Base-by-base conservation (phyloP, 2,329 filamentous ascomycete genomes). In the Verticillium albo-atrum region DNA sequence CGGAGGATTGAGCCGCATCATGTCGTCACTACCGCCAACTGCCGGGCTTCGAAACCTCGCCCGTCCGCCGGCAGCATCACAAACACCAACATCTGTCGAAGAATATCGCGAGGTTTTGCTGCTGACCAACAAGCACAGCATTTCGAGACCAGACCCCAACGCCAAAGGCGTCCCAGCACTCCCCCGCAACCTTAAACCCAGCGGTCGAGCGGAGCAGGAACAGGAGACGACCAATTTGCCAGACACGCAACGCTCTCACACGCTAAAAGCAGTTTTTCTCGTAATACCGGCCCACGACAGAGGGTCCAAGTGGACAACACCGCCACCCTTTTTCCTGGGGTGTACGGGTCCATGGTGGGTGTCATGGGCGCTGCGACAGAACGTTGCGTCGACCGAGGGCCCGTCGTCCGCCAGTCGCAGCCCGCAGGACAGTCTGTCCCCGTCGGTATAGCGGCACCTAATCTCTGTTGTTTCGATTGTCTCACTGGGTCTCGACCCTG, bases 141-240 rank as follows among this genome's bases (percentile, higher is more conserved):
- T 23, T 47, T 23, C 42, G 20, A 23, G 42, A 20, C 6, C 42
- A 47, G 7, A 10, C n/a, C 30, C 30, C 30, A 32, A 32, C 9
- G 30, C 30, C 30, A 32, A 9, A 32, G 30, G 42, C 20, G 42
- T 47, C 42, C 42, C 42, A 47, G 42, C 34, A 17, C 23, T 34
- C 28, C 52, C 52, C 52, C 52, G 52, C 52, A 54, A 54, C 52
- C 52, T 54, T 54, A 54, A 54, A 47, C 42, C 23, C 42, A 47
- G 42, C 42, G 42, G n/a, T 47, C 42, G 42, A 47, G 17, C 14
- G 52, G 27, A 14, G 52, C 27, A 35, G 52, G 20, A 23, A 15
- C 17, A 20, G 26, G 52, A 32, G 17, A n/a, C 14, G 20, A 26
- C 51, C 51, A 30, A 53, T 30, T 27, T n/a, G 51, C 51, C 26